Evolutionary conservation across 2,329 filamentous ascomycete species (phyloP), one percentile per base, ranked within the genome.

Genomic region (Fusarium tuaranense): DNA sequence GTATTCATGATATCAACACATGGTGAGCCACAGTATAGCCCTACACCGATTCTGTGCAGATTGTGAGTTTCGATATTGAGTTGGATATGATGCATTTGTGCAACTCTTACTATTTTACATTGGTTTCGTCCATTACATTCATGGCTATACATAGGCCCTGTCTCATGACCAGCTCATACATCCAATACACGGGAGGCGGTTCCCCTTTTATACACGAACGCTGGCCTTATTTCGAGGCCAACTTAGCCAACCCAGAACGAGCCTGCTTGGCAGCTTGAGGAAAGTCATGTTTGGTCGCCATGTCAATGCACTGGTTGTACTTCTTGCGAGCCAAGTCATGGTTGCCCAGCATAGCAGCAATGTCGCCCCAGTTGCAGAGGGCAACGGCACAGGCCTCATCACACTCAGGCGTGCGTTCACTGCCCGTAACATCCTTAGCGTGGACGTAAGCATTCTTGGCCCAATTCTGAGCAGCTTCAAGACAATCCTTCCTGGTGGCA

Each of bases 321-420:
- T 89, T 89, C 76, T 87, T 87, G 77, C 88, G 88, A 2, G 96
- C 95, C 74, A 93, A 88, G 5, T 85, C 85, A 2, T 87, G 78
- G 76, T 93, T 88, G 2, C 93, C 92, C 69, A 92, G 84, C 89
- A 97, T 92, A 74, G 93, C 91, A 1, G 94, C 92, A 76, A 98
- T 92, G 78, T 97, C 94, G 27, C 92, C 96, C 63, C 98, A 89
- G 80, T 97, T 97, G 82, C 94, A 93, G n/a, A 94, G 91, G 9
- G 95, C 93, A 7, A 93, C 93, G 3, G 93, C 93, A 79, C 95
- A 98, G 2, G 93, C 94, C 66, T 93, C 83, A 81, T 97, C 95
- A 79, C 96, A 98, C 79, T 97, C 94, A 60, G 92, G 88, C 3
- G 91, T 94, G 46, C 94, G 87, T 5, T 90, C 85, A 1, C 93